Evolutionary conservation across 2,329 filamentous ascomycete species (phyloP), one percentile per base, ranked within the genome.

Genomic region (Aspergillus ochraceus): DNA sequence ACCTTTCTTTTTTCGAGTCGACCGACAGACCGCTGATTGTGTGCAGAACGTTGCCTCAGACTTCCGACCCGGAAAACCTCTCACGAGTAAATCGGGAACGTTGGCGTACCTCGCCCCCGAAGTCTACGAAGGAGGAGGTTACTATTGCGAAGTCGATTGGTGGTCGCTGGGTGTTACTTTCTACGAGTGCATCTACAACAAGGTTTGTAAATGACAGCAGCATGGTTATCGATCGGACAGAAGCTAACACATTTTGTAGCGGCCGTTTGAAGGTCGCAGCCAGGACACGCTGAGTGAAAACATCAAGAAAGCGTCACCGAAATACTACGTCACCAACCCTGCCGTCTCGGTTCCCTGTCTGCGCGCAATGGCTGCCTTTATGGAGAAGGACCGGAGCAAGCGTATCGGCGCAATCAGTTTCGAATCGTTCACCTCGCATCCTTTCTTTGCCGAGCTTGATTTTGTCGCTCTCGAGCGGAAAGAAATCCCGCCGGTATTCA

Each of bases 151-250:
- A 68, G 93, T 95, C 47, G 95, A 99, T 75, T 99, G 95, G 95
- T 99, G 95, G 95, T 98, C 95, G 6, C 79, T 99, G 22, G 95
- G 95, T 52, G 95, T 99, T 50, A 85, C 96, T n/a, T 98, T 98
- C 76, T 99, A 97, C 76, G 95, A 99, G 77, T 98, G 95, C 83
- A 97, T 99, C 66, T 99, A 98, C 80, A 97, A 96, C 80, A 98
- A 96, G 88, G 92, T 92, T 78, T 55, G 83, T 42, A 8, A 54
- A 53, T 24, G 55, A 49, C 19, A 29, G 26, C 30, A 24, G 5
- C 22, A 30, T 42, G 12, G 20, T 32, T 24, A 19, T 14, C 26
- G 8, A 36, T 39, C 17, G 1, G 6, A 49, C 47, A 12, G 10
- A 24, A 32, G 62, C 75, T 81, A 69, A 81, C 45, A 26, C 11